Base-by-base conservation (phyloP, 345 rosid species). In the Excoecaria cochinchinensis region DNA sequence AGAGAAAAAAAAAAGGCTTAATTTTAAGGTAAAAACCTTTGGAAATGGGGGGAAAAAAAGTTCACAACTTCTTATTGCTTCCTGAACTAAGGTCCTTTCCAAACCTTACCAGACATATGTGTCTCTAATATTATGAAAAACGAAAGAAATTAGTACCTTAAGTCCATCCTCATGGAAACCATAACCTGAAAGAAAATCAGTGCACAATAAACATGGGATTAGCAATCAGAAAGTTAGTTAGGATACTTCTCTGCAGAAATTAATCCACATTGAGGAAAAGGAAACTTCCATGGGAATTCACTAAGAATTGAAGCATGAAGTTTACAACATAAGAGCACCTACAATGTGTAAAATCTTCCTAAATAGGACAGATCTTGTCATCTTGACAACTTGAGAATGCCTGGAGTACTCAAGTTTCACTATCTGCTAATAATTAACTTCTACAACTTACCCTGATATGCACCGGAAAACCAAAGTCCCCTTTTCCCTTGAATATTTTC, bases 151-250 rank as follows among this genome's bases (percentile, higher is more conserved):
- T 13, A 6, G 77, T 87, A 81, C 97, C 97, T 91, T 95, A 47
- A 95, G 80, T 75, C 97, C 96, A 63, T 95, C 98, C 84, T 95
- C 98, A 80, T 92, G 99, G 84, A 92, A 95, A 76, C 98, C 99
- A 79, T 92, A 91, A 57, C 99, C 99, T 92, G 90, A 84, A 82
- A 84, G 48, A 68, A 9, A 75, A 24, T 48, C 52, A 31, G 53
- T 22, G 56, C 8, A 72, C 75, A 66, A 67, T 56, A 63, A 10
- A 52, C 57, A 67, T 55, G 50, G 56, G 24, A 61, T 56, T 38
- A 39, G 51, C 24, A 12, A 42, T 42, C 31, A 22, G 12, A 46
- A 39, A 70, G 74, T 22, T 50, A 70, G 3, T 69, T 38, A 8
- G 70, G 17, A 17, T 8, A 25, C 16, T 5, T 44, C 46, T 24